These are phyloP conservation scores for Xylariomycetidae sp. DNA, from an alignment of 2,329 filamentous ascomycete species.

Conservation along the genomic window DNA sequence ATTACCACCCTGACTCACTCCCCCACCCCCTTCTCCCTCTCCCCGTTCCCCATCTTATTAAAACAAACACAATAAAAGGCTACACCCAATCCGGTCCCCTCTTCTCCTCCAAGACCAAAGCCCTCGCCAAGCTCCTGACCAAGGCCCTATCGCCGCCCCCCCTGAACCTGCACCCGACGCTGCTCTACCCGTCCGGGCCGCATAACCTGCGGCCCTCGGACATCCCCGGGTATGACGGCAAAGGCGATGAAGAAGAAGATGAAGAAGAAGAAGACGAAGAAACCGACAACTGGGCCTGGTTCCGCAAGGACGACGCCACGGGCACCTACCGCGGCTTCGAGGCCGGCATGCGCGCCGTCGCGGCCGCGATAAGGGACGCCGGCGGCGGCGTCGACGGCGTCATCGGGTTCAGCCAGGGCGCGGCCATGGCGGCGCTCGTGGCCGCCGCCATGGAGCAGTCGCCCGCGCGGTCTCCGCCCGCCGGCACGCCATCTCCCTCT, in stretches of 20 bases:
- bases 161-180: slow-evolving; percentile 45
- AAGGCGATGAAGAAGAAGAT: slow-evolving; percentile 32
- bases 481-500: slow-evolving; percentile 4
- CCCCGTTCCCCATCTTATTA: slow-evolving; percentile 1
- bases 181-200: slow-evolving; percentile 68
- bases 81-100: slow-evolving; percentile 85
- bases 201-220: slow-evolving; percentile 58
- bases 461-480: slow-evolving; percentile 12
- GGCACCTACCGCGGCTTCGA: slow-evolving; percentile 65
- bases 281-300: slow-evolving; percentile 79
- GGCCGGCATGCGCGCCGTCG: slow-evolving; percentile 61
- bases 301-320: slow-evolving; percentile 61
- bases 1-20: background rate
- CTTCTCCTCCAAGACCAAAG: slow-evolving; percentile 85
- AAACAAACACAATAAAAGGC: slow-evolving; percentile 40
- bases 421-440: slow-evolving; percentile 66
- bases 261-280: slow-evolving; percentile 39
- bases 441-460: slow-evolving; percentile 64
- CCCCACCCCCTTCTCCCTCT: background rate
- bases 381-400: slow-evolving; percentile 73
- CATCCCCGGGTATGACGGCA: slow-evolving; percentile 63
- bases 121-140: slow-evolving; percentile 72
- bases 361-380: slow-evolving; percentile 54
- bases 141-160: slow-evolving; percentile 64
- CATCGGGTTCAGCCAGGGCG: slow-evolving; percentile 80